A percentile compares a stretch with the other conserved stretches of the same genome.
These are phyloP conservation scores for Leccinellum rugosiceps DNA, from an alignment of 768 basidiomycete genomes.

Conservation along the genomic window DNA sequence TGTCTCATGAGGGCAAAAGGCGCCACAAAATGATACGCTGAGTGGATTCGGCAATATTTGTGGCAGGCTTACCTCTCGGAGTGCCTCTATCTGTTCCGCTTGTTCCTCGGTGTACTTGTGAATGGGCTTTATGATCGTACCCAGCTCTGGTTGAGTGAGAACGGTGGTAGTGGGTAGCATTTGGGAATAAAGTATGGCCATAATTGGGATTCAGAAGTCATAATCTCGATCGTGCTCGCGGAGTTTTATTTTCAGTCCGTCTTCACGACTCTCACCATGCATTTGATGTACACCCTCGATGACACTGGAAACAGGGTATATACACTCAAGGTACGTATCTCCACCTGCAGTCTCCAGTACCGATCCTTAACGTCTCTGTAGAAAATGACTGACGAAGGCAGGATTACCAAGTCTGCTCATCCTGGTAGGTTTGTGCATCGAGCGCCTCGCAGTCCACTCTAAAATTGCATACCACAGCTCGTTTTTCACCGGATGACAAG, in stretches of 20 bases:
- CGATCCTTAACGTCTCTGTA: conserved; percentile 30
- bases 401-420: conserved; percentile 93
- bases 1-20: not conserved
- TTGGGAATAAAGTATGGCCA: not conserved
- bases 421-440: conserved; percentile 60
- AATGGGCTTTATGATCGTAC: conserved; percentile 50
- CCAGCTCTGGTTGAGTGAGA: conserved; percentile 53
- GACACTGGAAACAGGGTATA: conserved; percentile 78
- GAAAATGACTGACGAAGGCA: conserved; percentile 83
- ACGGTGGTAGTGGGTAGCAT: conserved; percentile 47
- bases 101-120: conserved; percentile 66
- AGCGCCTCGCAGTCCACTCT: not conserved
- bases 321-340: conserved; percentile 80
- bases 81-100: conserved; percentile 50
- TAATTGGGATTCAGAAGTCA: not conserved
- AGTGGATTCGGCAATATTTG: not conserved
- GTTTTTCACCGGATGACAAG: conserved; percentile 99
- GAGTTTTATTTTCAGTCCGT: conserved; percentile 11
- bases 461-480: conserved; percentile 50
- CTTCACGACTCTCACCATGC: conserved; percentile 54
- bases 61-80: conserved; percentile 51
- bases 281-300: conserved; percentile 93
- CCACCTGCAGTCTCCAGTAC: not conserved
- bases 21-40: not conserved
- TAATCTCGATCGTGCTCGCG: conserved; percentile 3